These are phyloP conservation scores for Epichloe uncinata DNA, from an alignment of 2,329 filamentous ascomycete genomes.

Conservation along the genomic window DNA sequence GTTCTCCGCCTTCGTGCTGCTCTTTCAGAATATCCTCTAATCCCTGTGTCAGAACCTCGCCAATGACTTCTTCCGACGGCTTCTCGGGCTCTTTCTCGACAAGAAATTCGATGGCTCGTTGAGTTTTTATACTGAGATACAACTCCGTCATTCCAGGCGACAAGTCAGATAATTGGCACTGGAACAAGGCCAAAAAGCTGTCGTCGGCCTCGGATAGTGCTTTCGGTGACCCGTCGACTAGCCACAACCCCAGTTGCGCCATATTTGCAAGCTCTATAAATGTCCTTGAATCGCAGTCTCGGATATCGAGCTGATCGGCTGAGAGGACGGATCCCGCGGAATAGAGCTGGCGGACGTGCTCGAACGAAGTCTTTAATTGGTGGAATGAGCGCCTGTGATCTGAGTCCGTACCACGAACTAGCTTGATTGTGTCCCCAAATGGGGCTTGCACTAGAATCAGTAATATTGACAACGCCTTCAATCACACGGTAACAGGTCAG, in stretches of 20 bases:
- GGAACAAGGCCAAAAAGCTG: constrained; percentile 31
- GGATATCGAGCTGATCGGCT: constrained; percentile 20
- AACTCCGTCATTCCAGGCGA: constrained; percentile 28
- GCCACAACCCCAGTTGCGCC: constrained; percentile 30
- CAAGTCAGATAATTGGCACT: constrained; percentile 31
- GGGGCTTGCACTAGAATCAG: constrained; percentile 24
- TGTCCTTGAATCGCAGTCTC: constrained; percentile 19
- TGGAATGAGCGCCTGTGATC: constrained; percentile 20
- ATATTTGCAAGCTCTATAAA: constrained; percentile 35
- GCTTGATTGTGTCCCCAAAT: constrained; percentile 22
- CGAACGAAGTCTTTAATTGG: constrained; percentile 19
- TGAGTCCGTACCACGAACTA: constrained; percentile 20
- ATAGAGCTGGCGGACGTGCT: constrained; percentile 22
- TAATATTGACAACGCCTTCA: constrained; percentile 25
- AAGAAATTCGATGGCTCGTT: constrained; percentile 40
- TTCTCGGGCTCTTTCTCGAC: constrained; percentile 35
- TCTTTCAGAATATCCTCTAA: constrained; percentile 34
- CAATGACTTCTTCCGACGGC: constrained; percentile 36
- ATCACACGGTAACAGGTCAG: not conserved
- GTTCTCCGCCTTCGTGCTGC: constrained; percentile 18
- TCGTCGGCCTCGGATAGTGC: constrained; percentile 29
- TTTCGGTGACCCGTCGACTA: constrained; percentile 24
- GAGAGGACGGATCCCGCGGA: constrained; percentile 19
- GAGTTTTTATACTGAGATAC: constrained; percentile 34
- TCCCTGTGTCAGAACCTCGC: constrained; percentile 42